These are phyloP conservation scores for Phialocephala sp. DNA, from an alignment of 2,329 filamentous ascomycete genomes.

Conservation along the genomic window DNA sequence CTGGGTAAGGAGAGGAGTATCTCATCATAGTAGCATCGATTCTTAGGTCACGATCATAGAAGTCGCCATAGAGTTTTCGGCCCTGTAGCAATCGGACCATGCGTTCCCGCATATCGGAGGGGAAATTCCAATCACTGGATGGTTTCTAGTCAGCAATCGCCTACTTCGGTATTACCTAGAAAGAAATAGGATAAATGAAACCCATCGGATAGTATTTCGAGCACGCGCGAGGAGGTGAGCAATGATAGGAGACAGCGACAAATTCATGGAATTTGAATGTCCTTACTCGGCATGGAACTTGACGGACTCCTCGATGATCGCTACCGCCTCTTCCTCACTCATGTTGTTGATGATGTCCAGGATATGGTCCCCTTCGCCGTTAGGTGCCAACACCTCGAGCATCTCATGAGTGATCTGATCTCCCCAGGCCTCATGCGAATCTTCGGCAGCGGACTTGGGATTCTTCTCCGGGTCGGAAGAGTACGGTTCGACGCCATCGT, in stretches of 20 bases:
- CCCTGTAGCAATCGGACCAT: constrained; percentile 48
- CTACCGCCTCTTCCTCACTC: constrained; percentile 50
- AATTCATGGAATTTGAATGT: background rate
- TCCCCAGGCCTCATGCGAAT: constrained; percentile 28
- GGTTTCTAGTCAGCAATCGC: background rate
- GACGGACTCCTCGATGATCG: constrained; percentile 47
- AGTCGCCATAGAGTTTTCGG: constrained; percentile 48
- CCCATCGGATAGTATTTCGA: background rate
- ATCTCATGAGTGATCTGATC: constrained; percentile 49
- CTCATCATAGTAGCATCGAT: constrained; percentile 45
- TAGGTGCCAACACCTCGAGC: constrained; percentile 50
- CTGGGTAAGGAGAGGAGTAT: constrained; percentile 47
- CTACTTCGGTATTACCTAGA: background rate
- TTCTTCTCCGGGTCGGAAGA: constrained; percentile 41
- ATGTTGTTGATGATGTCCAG: constrained; percentile 50
- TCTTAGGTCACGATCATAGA: constrained; percentile 49
- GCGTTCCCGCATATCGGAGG: constrained; percentile 49
- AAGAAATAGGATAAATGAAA: background rate
- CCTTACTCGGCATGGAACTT: constrained; percentile 46
- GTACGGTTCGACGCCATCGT: constrained; percentile 20
- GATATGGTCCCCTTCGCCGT: constrained; percentile 51
- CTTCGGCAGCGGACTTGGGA: constrained; percentile 14
- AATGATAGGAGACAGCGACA: background rate
- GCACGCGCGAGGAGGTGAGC: background rate
- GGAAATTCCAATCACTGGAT: constrained; percentile 49